Evolutionary conservation across 495 filamentous ascomycete genomes (phyloP), one percentile per base, ranked within the genome.

Genomic region (Talaromyces adpressus): DNA sequence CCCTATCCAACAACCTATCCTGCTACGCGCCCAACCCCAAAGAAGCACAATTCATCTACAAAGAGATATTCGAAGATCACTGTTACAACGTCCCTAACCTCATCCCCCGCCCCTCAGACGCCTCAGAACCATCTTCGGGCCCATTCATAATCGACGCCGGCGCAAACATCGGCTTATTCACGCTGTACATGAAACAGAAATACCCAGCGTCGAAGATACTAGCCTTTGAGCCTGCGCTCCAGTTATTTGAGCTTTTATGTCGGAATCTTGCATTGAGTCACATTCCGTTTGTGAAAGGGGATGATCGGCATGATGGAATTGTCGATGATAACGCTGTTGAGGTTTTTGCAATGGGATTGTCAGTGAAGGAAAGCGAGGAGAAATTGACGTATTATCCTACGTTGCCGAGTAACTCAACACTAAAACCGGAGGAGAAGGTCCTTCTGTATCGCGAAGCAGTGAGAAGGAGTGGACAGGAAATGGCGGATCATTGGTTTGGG

Each of bases 151-250:
- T 71, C 53, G 69, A 71, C 45, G 68, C 62, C 1, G 69, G 69
- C 2, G 69, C 69, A 30, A 70, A 71, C 61, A 61, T 71, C 12
- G 69, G 69, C 23, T 11, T 71, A 16, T 70, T 70, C 61, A 62
- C 68, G 39, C 61, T 71, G 6, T 71, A 67, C 69, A 65, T 71
- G 56, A 71, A 71, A 54, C 57, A 62, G 27, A 70, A 66, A 57
- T 69, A 68, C 60, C 69, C 68, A 4, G 23, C 47, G 0, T 58
- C 69, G 9, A 66, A 52, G 58, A 64, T 71, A 32, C 41, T 71
- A 16, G 69, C 69, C 16, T 71, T 71, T 61, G 69, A 71, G 57
- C 69, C 69, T 22, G 69, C 69, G 9, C 69, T 68, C 23, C 62
- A 70, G 54, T 67, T 54, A 18, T 70, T 63, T 59, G 62, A 64